Conservation (phyloP, 306 rosid genomes). For the Lathyrus oleraceus region DNA sequence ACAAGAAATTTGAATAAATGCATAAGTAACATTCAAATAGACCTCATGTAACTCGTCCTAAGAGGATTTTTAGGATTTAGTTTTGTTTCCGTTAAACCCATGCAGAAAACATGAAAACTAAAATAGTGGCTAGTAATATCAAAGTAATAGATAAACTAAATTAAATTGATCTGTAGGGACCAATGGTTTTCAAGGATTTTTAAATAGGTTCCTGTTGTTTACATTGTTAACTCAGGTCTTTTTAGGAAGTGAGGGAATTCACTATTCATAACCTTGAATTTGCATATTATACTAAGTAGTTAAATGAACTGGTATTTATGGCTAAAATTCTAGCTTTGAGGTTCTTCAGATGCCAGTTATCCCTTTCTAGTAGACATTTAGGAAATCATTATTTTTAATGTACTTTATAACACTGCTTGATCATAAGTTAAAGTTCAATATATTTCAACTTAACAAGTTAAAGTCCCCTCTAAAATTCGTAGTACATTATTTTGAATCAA, state of each 20-base stretch:
- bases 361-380: neutral
- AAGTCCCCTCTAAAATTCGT: neutral
- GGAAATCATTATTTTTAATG: constrained; percentile 2
- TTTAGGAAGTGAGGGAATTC: neutral
- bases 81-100: neutral
- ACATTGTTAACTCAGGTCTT: too few relatives aligned
- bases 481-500: constrained; percentile 3
- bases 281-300: neutral
- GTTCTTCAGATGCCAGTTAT: constrained; percentile 2
- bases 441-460: constrained; percentile 9
- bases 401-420: neutral
- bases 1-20: neutral
- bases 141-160: too few relatives aligned
- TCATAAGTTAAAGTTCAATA: neutral
- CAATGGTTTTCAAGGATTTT: too few relatives aligned
- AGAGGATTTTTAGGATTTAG: neutral
- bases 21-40: neutral
- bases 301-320: neutral
- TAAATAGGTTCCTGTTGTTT: too few relatives aligned
- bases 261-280: neutral
- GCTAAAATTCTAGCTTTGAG: neutral
- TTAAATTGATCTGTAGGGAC: too few relatives aligned
- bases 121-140: too few relatives aligned
- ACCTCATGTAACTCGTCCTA: neutral
- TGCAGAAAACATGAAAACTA: neutral